Evolutionary conservation across 1,284 basidiomycete genomes (phyloP), one percentile per base, ranked within the genome.

Genomic region (Moniliella sp.): DNA sequence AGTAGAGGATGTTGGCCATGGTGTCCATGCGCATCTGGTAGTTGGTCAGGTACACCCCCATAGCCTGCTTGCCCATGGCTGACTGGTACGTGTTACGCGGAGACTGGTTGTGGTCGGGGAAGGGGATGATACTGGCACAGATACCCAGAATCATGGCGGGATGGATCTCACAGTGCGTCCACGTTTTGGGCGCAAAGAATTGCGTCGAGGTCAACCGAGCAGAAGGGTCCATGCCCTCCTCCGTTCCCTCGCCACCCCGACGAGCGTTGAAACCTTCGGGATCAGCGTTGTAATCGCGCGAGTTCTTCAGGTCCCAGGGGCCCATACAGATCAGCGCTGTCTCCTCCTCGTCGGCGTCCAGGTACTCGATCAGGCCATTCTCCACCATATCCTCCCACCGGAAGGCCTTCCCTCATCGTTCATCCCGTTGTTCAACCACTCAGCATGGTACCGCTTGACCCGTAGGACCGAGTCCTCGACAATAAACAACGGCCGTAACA

Each of bases 241-340:
- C 8, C 21, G n/a, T n/a, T n/a, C n/a, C n/a, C 9, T 66, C 65
- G 21, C 68, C 67, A 15, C 44, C 43, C 27, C 46, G 40, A 13
- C n/a, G 21, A 7, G 21, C 21, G n/a, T 7, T n/a, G 21, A 7
- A 23, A 70, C 66, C 74, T 70, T 36, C 73, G 7, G 38, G 31
- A 76, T 73, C 32, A 4, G 19, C 27, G 29, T 36, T 37, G 40
- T 48, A 51, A 31, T 48, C 45, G 31, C 45, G 50, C 61, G 61
- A 42, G 73, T 48, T 74, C 61, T 91, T 82, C 36, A 99, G 64
- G 60, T 97, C 91, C 50, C 93, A 82, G 1, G 81, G 76, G 2
- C 80, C 83, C 91, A 99, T 99, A 44, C 81, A 84, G 46, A 99
- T 99, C 77, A 97, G 83, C 34, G 91, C 84, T 1, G 88, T 93